Conservation (phyloP, 495 filamentous ascomycete species). For the Amorphotheca resinae region DNA sequence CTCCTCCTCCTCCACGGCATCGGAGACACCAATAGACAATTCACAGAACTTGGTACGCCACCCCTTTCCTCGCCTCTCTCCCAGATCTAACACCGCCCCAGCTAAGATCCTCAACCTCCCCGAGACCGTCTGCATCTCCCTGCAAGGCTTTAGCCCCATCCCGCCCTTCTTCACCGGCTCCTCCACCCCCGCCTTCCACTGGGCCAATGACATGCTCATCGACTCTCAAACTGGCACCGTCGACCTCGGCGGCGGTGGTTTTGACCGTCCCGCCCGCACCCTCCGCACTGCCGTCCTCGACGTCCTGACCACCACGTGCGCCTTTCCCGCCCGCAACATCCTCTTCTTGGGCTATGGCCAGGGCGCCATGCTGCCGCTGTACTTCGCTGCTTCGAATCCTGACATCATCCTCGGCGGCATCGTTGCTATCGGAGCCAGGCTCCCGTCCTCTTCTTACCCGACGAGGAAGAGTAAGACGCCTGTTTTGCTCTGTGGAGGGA, state of each 20-base stretch:
- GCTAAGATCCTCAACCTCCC: constrained; percentile 59
- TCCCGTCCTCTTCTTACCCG: constrained; percentile 37
- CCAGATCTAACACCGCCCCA: constrained; percentile 18
- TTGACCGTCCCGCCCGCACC: constrained; percentile 35
- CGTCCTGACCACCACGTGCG: constrained; percentile 52
- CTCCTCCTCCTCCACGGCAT: constrained; percentile 86
- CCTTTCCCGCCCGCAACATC: constrained; percentile 55
- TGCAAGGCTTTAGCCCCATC: constrained; percentile 61
- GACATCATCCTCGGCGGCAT: constrained; percentile 36
- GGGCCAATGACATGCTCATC: constrained; percentile 80
- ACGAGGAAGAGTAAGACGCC: constrained; percentile 54
- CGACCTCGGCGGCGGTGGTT: constrained; percentile 77
- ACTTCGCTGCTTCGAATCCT: constrained; percentile 30
- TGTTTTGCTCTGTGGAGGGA: constrained; percentile 57
- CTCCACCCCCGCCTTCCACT: constrained; percentile 49
- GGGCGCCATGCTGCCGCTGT: constrained; percentile 68
- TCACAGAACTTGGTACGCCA: constrained; percentile 42
- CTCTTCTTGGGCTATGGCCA: constrained; percentile 79
- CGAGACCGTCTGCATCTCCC: constrained; percentile 62
- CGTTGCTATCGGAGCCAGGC: constrained; percentile 63
- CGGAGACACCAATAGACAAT: constrained; percentile 60
- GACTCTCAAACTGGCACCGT: constrained; percentile 47
- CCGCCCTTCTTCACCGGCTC: constrained; percentile 57
- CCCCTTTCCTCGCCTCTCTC: not conserved
- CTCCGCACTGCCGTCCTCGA: constrained; percentile 42